These are phyloP conservation scores for Phytophthora pinifolia DNA, from an alignment of 352 stramenopile genomes.

Conservation along the genomic window DNA sequence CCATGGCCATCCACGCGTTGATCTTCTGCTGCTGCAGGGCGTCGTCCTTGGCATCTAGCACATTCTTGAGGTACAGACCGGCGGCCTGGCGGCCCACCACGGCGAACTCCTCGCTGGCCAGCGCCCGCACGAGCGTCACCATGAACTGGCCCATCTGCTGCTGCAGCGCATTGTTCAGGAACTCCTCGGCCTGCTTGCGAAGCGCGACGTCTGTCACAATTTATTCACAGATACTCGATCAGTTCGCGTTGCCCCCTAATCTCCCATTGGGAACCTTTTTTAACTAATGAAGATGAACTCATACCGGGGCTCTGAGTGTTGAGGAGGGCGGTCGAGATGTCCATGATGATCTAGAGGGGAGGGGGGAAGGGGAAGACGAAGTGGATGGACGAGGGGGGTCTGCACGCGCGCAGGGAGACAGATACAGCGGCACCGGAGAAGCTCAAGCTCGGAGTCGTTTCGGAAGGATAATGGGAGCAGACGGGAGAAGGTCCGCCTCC, in stretches of 20 bases:
- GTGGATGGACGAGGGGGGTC: not conserved
- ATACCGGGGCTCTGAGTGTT: slow-evolving; percentile 79
- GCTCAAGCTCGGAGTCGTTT: not conserved
- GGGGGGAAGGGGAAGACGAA: not conserved
- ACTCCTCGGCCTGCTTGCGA: slow-evolving; percentile 82
- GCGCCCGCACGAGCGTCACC: slow-evolving; percentile 79
- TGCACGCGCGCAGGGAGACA: not conserved
- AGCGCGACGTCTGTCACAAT: slow-evolving; percentile 52
- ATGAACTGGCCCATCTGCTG: slow-evolving; percentile 84
- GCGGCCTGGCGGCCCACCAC: slow-evolving; percentile 75
- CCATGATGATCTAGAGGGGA: slow-evolving; percentile 43
- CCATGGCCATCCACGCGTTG: slow-evolving; percentile 76
- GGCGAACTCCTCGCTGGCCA: slow-evolving; percentile 76
- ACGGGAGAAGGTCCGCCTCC: slow-evolving; percentile 28
- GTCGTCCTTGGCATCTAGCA: slow-evolving; percentile 85
- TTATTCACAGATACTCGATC: slow-evolving; percentile 5
- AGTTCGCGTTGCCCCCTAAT: not conserved
- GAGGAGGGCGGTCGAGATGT: slow-evolving; percentile 78
- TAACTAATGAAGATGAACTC: not conserved
- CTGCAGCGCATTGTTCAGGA: slow-evolving; percentile 78
- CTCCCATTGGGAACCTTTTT: too few relatives aligned
- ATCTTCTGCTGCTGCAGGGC: slow-evolving; percentile 81
- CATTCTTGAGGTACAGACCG: slow-evolving; percentile 87
- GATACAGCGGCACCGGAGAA: slow-evolving; percentile 1
- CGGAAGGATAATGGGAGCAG: slow-evolving; percentile 30